phyloP scores from a whole-genome alignment of 2,329 filamentous ascomycete species.

The Kalaharituber pfeilii region DNA sequence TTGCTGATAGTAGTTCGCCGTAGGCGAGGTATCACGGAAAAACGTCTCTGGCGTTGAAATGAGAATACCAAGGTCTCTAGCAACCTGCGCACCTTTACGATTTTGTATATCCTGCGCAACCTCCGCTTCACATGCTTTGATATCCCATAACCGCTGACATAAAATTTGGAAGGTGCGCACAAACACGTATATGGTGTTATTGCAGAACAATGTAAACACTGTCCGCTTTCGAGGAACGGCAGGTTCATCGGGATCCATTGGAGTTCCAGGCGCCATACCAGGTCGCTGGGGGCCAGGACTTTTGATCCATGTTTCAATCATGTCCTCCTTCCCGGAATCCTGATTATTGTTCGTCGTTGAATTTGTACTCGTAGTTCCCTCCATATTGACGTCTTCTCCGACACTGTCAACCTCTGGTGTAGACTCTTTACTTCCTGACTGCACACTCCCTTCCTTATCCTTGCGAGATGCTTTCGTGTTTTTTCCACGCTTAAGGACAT shows the following conservation, averaged over 20 bases:
- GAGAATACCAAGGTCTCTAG: constrained; percentile 65
- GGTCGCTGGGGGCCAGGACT: constrained; percentile 16
- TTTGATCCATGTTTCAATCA: constrained; percentile 12
- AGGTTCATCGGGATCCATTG: constrained; percentile 36
- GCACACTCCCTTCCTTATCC: constrained; percentile 64
- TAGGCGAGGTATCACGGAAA: constrained; percentile 47
- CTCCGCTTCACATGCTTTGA: constrained; percentile 61
- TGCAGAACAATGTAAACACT: constrained; percentile 73
- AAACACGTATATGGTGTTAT: constrained; percentile 84
- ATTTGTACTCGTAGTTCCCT: constrained; percentile 26
- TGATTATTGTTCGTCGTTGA: constrained; percentile 30
- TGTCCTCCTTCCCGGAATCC: constrained; percentile 38
- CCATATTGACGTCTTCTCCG: constrained; percentile 45
- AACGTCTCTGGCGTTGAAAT: constrained; percentile 57
- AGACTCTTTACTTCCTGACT: constrained; percentile 66
- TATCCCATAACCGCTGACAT: constrained; percentile 63
- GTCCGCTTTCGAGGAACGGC: constrained; percentile 8
- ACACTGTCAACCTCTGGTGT: constrained; percentile 69
- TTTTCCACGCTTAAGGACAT: constrained; percentile 64
- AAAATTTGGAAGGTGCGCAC: constrained; percentile 85
- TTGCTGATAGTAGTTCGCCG: constrained; percentile 66
- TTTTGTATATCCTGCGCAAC: constrained; percentile 59
- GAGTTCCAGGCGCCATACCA: constrained; percentile 25
- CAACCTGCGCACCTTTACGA: constrained; percentile 59
- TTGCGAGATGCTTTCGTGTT: constrained; percentile 46